Evolutionary conservation across 139 green algal genomes (phyloP).

Genomic region (Auxenochlorella protothecoides): DNA sequence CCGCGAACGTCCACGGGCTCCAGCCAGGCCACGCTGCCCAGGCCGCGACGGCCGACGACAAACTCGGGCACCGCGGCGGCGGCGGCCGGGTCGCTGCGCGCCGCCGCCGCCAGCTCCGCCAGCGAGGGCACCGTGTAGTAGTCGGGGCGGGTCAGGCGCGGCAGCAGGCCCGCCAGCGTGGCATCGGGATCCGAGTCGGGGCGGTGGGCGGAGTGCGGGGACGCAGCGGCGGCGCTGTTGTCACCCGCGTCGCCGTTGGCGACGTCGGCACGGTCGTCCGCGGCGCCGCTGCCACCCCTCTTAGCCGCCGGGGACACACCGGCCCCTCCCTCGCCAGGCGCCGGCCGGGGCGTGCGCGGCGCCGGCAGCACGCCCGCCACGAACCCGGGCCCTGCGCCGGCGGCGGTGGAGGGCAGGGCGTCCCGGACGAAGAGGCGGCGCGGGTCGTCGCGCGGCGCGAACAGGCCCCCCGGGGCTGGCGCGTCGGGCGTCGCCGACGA

Average conservation of each 20-base stretch:
- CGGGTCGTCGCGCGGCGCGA: constrained; percentile 66
- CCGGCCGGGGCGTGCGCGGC: too few relatives aligned
- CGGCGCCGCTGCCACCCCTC: constrained; percentile 3
- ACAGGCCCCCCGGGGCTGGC: constrained; percentile 14
- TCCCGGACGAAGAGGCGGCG: constrained; percentile 71
- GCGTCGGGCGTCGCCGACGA: constrained; percentile 6
- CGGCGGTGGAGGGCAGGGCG: constrained; percentile 42
- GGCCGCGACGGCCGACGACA: constrained; percentile 42
- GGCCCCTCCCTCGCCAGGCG: background rate
- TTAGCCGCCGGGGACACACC: constrained; percentile 1
- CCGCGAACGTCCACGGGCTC: constrained; percentile 64
- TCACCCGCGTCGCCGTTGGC: background rate
- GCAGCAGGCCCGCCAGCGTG: constrained; percentile 19
- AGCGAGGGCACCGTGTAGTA: constrained; percentile 51
- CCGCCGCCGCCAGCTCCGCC: constrained; percentile 47
- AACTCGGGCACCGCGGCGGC: constrained; percentile 53
- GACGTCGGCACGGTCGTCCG: background rate
- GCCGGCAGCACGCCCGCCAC: too few relatives aligned
- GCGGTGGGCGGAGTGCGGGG: too few relatives aligned
- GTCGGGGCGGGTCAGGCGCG: constrained; percentile 21
- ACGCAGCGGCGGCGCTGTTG: background rate
- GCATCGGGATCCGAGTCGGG: background rate
- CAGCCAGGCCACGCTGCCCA: constrained; percentile 69
- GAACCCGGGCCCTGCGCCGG: background rate
- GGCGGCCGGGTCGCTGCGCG: constrained; percentile 32